Evolutionary conservation across 2,329 filamentous ascomycete genomes (phyloP), one percentile per base, ranked within the genome.

Genomic region (Xylaria sp.): DNA sequence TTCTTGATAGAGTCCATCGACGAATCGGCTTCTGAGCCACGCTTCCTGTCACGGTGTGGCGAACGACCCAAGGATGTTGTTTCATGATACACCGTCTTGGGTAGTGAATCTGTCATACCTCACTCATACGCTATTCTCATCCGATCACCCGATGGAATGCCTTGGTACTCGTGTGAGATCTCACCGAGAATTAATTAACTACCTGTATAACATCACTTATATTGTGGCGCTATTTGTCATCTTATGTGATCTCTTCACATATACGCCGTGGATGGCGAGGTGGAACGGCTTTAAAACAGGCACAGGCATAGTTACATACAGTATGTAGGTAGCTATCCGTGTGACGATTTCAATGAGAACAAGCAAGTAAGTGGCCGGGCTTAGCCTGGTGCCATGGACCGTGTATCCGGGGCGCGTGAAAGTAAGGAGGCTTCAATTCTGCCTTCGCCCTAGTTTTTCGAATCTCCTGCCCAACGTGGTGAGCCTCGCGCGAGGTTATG

Each of bases 321-420:
- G 24, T 32, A 61, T 51, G 27, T n/a, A 6, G 58, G 27, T n/a
- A 6, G 58, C 19, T 47, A 45, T 56, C 30, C 5, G 47, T 6
- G 36, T 50, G 34, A 36, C 34, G 34, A 24, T 17, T 24, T 24
- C 48, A 36, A 39, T 39, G 14, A 36, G 4, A 6, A 9, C 17
- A 21, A 36, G 50, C 17, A 21, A 36, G 50, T 39, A 14, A 32
- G 21, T 42, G 50, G 30, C 42, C 36, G 53, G 45, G 39, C 45
- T 48, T 14, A 21, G 32, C 11, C 39, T 69, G 59, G 60, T 62
- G 60, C n/a, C 27, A 64, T 67, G 71, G 71, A 69, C 71, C 71
- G 71, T 62, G 58, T 57, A 61, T 68, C 69, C 71, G 69, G 69
- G 47, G 45, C 30, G 19, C 36, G 30, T 64, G 3, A 24, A 19